phyloP scores from a whole-genome alignment of 106 monocot genomes.

The Apostasia ramifera region DNA sequence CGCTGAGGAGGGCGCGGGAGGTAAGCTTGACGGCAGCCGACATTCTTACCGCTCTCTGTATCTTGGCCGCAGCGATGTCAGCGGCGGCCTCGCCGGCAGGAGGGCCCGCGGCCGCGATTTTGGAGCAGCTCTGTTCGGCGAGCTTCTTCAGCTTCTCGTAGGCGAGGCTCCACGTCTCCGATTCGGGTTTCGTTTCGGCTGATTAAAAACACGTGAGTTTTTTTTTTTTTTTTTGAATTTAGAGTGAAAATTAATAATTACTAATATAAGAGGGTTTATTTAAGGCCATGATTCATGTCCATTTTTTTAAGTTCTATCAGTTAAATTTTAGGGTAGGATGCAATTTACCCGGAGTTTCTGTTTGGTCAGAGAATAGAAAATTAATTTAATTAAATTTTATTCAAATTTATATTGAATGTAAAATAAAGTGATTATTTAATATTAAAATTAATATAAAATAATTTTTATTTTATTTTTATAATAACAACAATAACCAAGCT shows the following conservation, averaged over 20 bases:
- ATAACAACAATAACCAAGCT: too few species aligned
- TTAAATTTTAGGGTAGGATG: too few species aligned
- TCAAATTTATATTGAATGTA: too few species aligned
- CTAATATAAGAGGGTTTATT: neutral
- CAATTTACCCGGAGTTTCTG: too few species aligned
- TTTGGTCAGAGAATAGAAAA: too few species aligned
- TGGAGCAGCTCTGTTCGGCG: slow-evolving; percentile 4
- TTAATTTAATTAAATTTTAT: too few species aligned
- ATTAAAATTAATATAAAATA: too few species aligned
- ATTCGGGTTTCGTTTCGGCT: slow-evolving; percentile 1
- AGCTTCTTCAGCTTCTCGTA: slow-evolving; percentile 4
- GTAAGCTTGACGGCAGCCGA: slow-evolving; percentile 43
- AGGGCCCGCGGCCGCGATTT: slow-evolving; percentile 1
- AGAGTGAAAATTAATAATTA: neutral
- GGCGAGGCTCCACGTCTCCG: slow-evolving; percentile 1
- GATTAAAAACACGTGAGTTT: neutral
- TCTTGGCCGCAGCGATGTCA: slow-evolving; percentile 1
- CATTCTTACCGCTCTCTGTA: slow-evolving; percentile 35
- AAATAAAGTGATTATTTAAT: too few species aligned
- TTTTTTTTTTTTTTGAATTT: too few species aligned
- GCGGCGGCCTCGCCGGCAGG: neutral
- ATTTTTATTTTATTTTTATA: too few species aligned
- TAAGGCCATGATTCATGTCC: too few species aligned
- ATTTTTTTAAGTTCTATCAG: too few species aligned
- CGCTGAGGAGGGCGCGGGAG: slow-evolving; percentile 32